Conservation (phyloP, 805 yeast species). For the Saturnispora silvae region DNA sequence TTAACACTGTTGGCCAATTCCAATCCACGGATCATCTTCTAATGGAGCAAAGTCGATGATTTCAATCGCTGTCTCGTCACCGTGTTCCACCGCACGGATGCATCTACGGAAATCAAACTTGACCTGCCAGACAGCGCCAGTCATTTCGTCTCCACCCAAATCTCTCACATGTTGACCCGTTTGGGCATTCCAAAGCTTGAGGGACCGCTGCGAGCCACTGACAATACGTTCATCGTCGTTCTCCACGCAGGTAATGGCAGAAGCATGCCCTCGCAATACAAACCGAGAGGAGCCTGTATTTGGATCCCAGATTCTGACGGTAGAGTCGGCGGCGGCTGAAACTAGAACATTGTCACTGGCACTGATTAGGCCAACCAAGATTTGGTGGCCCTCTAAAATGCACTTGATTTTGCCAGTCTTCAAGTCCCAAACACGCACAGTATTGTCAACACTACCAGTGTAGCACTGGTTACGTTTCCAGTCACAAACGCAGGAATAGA, state of each 20-base stretch:
- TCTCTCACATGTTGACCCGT: slow-evolving; percentile 71
- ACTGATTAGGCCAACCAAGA: slow-evolving; percentile 79
- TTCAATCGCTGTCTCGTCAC: slow-evolving; percentile 66
- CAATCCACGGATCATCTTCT: slow-evolving; percentile 11
- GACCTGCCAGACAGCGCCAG: slow-evolving; percentile 93
- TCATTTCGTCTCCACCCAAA: slow-evolving; percentile 57
- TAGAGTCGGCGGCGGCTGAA: slow-evolving; percentile 93
- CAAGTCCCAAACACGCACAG: slow-evolving; percentile 84
- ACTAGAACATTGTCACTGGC: slow-evolving; percentile 68
- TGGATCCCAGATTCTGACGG: slow-evolving; percentile 90
- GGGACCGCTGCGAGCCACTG: slow-evolving; percentile 80
- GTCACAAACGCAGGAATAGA: slow-evolving; percentile 83
- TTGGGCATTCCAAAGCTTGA: slow-evolving; percentile 78
- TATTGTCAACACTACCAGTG: slow-evolving; percentile 85
- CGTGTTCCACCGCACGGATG: slow-evolving; percentile 77
- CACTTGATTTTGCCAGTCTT: slow-evolving; percentile 59
- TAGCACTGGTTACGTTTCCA: slow-evolving; percentile 67
- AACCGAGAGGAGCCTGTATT: slow-evolving; percentile 53
- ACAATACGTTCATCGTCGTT: slow-evolving; percentile 77
- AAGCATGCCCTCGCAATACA: slow-evolving; percentile 69
- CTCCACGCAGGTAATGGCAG: slow-evolving; percentile 89
- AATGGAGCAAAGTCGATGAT: slow-evolving; percentile 63
- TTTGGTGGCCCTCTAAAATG: slow-evolving; percentile 77
- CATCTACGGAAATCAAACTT: slow-evolving; percentile 74
- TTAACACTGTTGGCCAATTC: no score